phyloP scores from a whole-genome alignment of 192 early-diverging fungal species.

The Rhizoclosmatium globosum region DNA sequence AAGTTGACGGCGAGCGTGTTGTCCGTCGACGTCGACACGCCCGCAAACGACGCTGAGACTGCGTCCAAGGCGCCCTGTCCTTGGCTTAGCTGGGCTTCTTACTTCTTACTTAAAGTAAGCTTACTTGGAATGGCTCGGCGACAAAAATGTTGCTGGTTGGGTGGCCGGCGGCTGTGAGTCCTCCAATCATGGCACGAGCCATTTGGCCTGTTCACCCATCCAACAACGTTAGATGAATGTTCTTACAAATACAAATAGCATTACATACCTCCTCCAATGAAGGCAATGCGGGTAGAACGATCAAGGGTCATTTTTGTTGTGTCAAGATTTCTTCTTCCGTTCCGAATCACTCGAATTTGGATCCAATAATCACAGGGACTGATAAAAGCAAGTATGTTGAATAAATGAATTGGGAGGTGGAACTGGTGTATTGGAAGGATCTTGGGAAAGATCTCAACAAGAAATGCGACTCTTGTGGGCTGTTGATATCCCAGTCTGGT shows the following conservation, averaged over 20 bases:
- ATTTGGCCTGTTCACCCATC: conserved; percentile 74
- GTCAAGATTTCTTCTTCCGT: too few relatives aligned
- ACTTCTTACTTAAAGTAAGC: conserved; percentile 9
- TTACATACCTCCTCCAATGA: not conserved
- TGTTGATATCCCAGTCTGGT: conserved; percentile 26
- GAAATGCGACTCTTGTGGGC: conserved; percentile 8
- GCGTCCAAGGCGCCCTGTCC: not conserved
- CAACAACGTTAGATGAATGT: conserved; percentile 27
- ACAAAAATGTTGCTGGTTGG: conserved; percentile 73
- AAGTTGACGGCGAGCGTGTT: conserved; percentile 72
- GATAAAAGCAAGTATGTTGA: too few relatives aligned
- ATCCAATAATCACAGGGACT: too few relatives aligned
- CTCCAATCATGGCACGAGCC: conserved; percentile 92
- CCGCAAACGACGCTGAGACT: not conserved
- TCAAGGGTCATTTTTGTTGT: not conserved
- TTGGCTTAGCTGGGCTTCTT: not conserved
- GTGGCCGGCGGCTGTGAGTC: conserved; percentile 80
- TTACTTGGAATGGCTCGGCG: conserved; percentile 78
- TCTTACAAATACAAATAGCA: too few relatives aligned
- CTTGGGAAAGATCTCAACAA: not conserved
- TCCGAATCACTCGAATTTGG: too few relatives aligned
- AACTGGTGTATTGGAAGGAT: too few relatives aligned
- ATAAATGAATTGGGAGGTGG: too few relatives aligned
- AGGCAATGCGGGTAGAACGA: not conserved
- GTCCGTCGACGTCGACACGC: conserved; percentile 4